Base-by-base conservation (phyloP, 2,329 filamentous ascomycete genomes). In the Gyromitra esculenta region DNA sequence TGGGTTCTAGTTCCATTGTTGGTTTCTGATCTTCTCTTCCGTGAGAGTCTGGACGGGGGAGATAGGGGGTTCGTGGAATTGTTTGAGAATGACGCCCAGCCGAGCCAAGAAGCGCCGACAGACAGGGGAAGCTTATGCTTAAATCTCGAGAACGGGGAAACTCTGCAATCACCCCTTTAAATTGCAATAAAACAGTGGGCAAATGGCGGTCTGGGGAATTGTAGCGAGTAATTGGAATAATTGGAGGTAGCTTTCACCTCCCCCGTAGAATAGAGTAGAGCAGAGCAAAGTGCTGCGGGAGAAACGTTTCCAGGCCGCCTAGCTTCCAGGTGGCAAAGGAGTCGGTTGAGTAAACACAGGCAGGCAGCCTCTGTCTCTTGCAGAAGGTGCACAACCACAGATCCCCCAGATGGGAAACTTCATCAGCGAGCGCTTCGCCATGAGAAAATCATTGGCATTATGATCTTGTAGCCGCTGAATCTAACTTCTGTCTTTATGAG, bases 1-100 rank as follows among this genome's bases (percentile, higher is more conserved):
- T 75, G 31, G 72, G 59, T 39, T 64, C 72, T n/a, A 66, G 31
- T 41, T 75, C 72, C 72, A 75, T 75, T 64, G 57, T 74, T 74
- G 52, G 50, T 69, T 56, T 31, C 25, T 31, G 25, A 31, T 31
- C 25, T 31, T 31, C 25, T 31, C 25, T 2, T 31, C 56, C 59
- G 54, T 59, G 25, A 59, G 37, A 39, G 56, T 39, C 5, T 21
- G 56, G 45, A 18, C 43, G 8, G 39, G 45, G 18, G 59, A n/a
- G 56, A 70, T 75, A 70, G 41, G 72, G 65, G 72, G 52, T 8
- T 56, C 5, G 50, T 66, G 48, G 15, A 41, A 48, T 57, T 50
- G 60, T 60, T 37, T 39, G 2, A 56, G 45, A 43, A 41, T 35
- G n/a, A 54, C 62, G 64, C 50, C 52, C 9, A 18, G 45, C 50